Percentiles rank a stretch among this genome's conserved stretches.
phyloP scores from a whole-genome alignment of 345 rosid genomes.

The Noccaea bulbosa region DNA sequence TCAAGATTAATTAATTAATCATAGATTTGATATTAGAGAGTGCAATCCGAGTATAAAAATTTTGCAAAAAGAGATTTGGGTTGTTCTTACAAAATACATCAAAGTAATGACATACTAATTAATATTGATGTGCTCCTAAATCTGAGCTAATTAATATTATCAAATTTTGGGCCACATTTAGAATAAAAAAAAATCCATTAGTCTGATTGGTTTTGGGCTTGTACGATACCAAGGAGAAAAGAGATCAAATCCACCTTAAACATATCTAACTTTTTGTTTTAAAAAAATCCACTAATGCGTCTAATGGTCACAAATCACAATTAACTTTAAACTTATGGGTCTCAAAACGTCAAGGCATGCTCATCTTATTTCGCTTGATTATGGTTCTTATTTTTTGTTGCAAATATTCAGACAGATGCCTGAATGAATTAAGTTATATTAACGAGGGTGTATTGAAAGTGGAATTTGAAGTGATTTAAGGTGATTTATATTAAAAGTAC shows the following conservation, averaged over 20 bases:
- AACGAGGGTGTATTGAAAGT: too few relatives aligned
- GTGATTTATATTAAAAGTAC: too few relatives aligned
- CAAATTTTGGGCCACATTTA: not conserved
- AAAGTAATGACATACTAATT: too few relatives aligned
- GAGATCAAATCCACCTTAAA: too few relatives aligned
- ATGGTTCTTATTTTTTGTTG: not conserved
- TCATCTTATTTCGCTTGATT: not conserved
- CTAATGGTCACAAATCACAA: too few relatives aligned
- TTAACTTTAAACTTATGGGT: not conserved
- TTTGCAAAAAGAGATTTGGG: too few relatives aligned
- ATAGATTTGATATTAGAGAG: not conserved
- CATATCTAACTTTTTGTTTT: too few relatives aligned
- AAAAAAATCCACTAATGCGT: too few relatives aligned
- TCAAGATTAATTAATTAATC: conserved; percentile 5
- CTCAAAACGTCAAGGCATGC: not conserved
- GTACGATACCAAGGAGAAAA: not conserved
- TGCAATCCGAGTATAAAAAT: not conserved
- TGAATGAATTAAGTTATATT: not conserved
- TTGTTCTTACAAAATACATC: too few relatives aligned
- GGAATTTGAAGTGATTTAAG: too few relatives aligned
- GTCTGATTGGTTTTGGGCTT: conserved; percentile 17
- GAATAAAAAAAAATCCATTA: not conserved
- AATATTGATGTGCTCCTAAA: not conserved
- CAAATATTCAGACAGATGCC: not conserved
- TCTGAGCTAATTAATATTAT: not conserved